phyloP scores from a whole-genome alignment of 495 filamentous ascomycete species.

The Margaritispora aquatica region DNA sequence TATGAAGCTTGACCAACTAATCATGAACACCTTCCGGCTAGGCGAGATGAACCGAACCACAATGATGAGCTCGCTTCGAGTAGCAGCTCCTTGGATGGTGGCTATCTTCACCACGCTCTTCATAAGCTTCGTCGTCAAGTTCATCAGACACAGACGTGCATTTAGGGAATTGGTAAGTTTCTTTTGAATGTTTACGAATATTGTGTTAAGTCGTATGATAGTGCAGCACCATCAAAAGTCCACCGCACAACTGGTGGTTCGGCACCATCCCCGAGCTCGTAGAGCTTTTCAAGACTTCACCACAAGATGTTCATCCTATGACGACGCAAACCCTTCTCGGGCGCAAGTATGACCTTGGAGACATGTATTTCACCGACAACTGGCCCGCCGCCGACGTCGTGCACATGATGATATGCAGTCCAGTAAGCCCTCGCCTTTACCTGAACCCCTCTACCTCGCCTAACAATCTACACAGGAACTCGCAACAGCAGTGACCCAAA shows the following conservation, averaged over 20 bases:
- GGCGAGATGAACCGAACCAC: background rate
- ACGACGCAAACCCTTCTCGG: slow-evolving; percentile 2
- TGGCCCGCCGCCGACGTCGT: background rate
- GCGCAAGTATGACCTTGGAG: slow-evolving; percentile 2
- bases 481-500: slow-evolving; percentile 7
- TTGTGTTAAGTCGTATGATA: background rate
- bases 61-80: background rate
- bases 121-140: background rate
- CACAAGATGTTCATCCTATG: slow-evolving; percentile 2
- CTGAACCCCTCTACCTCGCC: too few relatives aligned
- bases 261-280: slow-evolving; percentile 2
- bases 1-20: background rate
- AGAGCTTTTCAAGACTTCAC: background rate
- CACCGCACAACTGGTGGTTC: slow-evolving; percentile 1
- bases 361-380: slow-evolving; percentile 4
- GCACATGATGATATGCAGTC: slow-evolving; percentile 6
- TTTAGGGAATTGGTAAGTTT: background rate
- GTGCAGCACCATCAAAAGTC: background rate
- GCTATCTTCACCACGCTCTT: background rate
- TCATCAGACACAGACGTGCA: background rate
- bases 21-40: background rate
- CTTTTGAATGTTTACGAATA: background rate
- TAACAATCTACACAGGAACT: slow-evolving; percentile 1
- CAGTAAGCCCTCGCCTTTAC: background rate
- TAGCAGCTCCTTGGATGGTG: background rate